Evolutionary conservation across 768 basidiomycete species (phyloP).

Genomic region (Lanmaoa pseudosensibilis): DNA sequence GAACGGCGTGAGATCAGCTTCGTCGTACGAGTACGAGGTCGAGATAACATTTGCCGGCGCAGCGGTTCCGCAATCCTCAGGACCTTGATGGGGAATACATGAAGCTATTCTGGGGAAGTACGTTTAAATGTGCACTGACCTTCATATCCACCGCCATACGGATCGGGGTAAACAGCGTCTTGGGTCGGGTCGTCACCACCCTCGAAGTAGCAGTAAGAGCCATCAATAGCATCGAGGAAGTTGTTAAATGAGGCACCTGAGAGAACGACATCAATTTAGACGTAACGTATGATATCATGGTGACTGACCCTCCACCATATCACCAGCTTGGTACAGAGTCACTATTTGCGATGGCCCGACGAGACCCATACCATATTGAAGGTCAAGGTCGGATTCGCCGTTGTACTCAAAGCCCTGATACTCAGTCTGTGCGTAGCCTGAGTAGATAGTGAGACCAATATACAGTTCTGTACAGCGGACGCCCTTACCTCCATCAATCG

Average conservation of each 20-base stretch:
- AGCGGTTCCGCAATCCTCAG: constrained; percentile 39
- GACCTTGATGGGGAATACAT: constrained; percentile 8
- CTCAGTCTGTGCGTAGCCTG: constrained; percentile 30
- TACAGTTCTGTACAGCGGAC: not conserved
- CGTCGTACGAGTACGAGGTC: constrained; percentile 41
- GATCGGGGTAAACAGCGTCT: constrained; percentile 31
- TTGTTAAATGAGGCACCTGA: constrained; percentile 35
- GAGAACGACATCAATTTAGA: not conserved
- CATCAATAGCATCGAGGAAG: constrained; percentile 37
- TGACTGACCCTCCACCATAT: constrained; percentile 26
- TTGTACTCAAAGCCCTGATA: constrained; percentile 26
- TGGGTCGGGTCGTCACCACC: constrained; percentile 35
- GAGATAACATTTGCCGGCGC: constrained; percentile 40
- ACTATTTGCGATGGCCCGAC: constrained; percentile 23
- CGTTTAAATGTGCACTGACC: constrained; percentile 4
- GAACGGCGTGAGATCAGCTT: constrained; percentile 35
- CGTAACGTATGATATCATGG: not conserved
- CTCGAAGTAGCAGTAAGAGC: constrained; percentile 34
- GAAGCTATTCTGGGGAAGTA: not conserved
- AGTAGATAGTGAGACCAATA: not conserved
- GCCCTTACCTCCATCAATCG: constrained; percentile 34
- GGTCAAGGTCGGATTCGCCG: constrained; percentile 34
- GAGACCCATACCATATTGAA: constrained; percentile 33
- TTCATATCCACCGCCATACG: constrained; percentile 21
- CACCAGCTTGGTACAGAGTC: constrained; percentile 35